Evolutionary conservation across 2,329 filamentous ascomycete species (phyloP).

Genomic region (Alternaria sp.): DNA sequence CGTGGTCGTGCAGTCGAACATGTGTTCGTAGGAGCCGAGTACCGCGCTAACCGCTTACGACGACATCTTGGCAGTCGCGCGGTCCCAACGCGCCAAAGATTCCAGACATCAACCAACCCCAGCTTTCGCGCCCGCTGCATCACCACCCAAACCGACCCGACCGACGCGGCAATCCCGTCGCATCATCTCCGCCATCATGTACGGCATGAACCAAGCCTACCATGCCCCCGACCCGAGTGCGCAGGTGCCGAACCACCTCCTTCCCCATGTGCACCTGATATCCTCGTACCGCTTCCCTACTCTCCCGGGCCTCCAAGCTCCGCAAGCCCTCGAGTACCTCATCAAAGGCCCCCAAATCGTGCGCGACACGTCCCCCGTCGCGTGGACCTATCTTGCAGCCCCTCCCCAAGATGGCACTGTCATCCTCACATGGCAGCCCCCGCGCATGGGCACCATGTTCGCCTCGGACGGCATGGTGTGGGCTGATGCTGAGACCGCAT

Average conservation of each 20-base stretch:
- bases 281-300: conserved; percentile 82
- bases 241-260: conserved; percentile 54
- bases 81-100: conserved; percentile 28
- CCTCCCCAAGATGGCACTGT: conserved; percentile 79
- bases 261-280: conserved; percentile 88
- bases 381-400: conserved; percentile 88
- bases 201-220: conserved; percentile 44
- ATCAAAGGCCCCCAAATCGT: conserved; percentile 84
- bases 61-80: conserved; percentile 15
- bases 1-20: background rate
- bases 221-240: conserved; percentile 43
- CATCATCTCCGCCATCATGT: conserved; percentile 35
- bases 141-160: conserved; percentile 14
- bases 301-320: conserved; percentile 72
- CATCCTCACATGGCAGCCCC: conserved; percentile 87
- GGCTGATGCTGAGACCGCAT: conserved; percentile 80
- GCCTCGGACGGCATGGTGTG: conserved; percentile 93
- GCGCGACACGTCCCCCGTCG: conserved; percentile 83
- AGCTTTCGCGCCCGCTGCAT: conserved; percentile 27
- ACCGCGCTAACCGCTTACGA: conserved; percentile 1
- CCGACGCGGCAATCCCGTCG: conserved; percentile 35
- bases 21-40: background rate
- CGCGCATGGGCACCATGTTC: conserved; percentile 72
- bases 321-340: conserved; percentile 83
- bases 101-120: conserved; percentile 24